A percentile compares a stretch with the other conserved stretches of the same genome.
These are phyloP conservation scores for Xylariaceae sp. DNA, from an alignment of 2,329 filamentous ascomycete species.

Conservation along the genomic window DNA sequence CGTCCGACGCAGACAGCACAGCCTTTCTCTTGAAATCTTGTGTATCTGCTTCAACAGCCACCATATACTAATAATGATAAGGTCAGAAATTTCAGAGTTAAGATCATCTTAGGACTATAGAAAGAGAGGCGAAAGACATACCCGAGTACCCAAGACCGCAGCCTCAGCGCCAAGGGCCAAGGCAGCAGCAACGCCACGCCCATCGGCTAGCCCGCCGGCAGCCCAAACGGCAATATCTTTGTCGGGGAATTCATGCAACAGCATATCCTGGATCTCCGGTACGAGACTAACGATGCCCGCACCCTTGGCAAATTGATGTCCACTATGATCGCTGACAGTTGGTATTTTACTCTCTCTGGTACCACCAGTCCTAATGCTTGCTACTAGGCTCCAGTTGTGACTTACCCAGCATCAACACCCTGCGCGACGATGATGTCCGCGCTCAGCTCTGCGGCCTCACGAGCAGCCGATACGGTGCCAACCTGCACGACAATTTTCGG, in stretches of 20 bases:
- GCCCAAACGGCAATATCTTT: conserved; percentile 37
- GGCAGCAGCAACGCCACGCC: conserved; percentile 43
- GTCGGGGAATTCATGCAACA: conserved; percentile 27
- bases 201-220: conserved; percentile 47
- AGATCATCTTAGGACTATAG: not conserved
- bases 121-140: conserved; percentile 15
- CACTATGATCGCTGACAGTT: too few species aligned
- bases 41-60: conserved; percentile 33
- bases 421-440: conserved; percentile 49
- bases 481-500: conserved; percentile 49
- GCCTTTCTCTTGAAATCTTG: conserved; percentile 30
- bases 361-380: too few species aligned
- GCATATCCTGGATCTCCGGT: conserved; percentile 44
- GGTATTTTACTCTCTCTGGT: too few species aligned
- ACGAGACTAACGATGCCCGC: conserved; percentile 45
- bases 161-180: conserved; percentile 40
- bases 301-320: conserved; percentile 45
- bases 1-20: conserved; percentile 32
- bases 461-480: conserved; percentile 44
- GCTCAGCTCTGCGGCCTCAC: conserved; percentile 34
- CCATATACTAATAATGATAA: conserved; percentile 31
- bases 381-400: too few species aligned
- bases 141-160: conserved; percentile 26
- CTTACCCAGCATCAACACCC: conserved; percentile 48
- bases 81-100: conserved; percentile 9